A percentile compares a stretch with the other conserved stretches of the same genome.
These are phyloP conservation scores for Metrosideros polymorpha DNA, from an alignment of 441 rosid genomes.

Conservation along the genomic window DNA sequence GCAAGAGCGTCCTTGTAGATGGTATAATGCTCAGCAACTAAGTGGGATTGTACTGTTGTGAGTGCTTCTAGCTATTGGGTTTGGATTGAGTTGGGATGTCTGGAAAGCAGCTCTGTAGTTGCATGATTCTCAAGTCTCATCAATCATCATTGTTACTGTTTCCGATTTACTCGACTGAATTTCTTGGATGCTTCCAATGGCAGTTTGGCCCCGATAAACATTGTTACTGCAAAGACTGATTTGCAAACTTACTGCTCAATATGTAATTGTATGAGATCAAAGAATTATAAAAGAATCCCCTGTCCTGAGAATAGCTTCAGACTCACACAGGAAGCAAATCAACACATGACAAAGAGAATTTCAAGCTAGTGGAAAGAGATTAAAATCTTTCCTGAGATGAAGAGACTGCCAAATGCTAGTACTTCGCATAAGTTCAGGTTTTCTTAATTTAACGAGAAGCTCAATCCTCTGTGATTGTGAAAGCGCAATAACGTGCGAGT, in stretches of 20 bases:
- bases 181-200: neutral
- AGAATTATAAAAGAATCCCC: no score
- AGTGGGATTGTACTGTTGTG: neutral
- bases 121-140: neutral
- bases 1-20: no score
- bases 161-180: neutral
- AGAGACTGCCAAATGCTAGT: neutral
- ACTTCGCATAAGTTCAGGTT: neutral
- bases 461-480: neutral
- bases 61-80: neutral
- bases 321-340: no score
- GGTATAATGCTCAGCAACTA: neutral
- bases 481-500: neutral
- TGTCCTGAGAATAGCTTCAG: no score
- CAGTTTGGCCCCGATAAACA: neutral
- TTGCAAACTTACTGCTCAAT: neutral
- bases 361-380: neutral
- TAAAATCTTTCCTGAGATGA: neutral
- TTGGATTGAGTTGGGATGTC: neutral
- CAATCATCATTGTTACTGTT: neutral
- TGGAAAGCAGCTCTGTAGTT: neutral
- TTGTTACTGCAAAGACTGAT: neutral
- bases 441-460: neutral
- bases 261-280: no score
- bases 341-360: neutral